Evolutionary conservation across 2,329 filamentous ascomycete genomes (phyloP), one percentile per base, ranked within the genome.

Genomic region (Xylaria sp.): DNA sequence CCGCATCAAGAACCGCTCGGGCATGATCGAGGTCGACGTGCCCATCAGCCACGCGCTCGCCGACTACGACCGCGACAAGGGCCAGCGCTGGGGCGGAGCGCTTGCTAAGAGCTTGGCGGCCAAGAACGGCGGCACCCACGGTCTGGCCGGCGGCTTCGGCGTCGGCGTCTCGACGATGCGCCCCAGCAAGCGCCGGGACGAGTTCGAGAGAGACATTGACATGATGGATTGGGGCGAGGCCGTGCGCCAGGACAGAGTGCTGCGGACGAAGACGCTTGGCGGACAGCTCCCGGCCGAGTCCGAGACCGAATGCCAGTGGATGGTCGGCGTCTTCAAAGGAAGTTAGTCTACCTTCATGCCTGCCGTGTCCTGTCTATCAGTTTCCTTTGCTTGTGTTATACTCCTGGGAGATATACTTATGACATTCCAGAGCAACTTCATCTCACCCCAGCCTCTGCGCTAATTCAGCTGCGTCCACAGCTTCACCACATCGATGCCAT

Each of bases 21-120:
- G 94, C 65, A 92, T 98, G 82, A 85, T 98, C 66, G 96, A 99
- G 82, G 86, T 98, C 62, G 96, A 99, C 79, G 87, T 98, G n/a
- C 93, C 94, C 4, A 85, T 98, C 75, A 89, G 90, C 83, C 90
- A 90, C 71, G 84, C 85, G 57, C 80, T 83, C 65, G 80, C 80
- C 69, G 91, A 93, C 77, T 98, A 97, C 84, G 94, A 98, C 82
- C 88, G 91, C 73, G 87, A 88, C 73, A 94, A 95, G 82, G 95
- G 94, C 57, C 83, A 96, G 61, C 87, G 89, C 73, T 98, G 94
- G 88, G 96, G 94, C 20, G 89, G 92, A 76, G 90, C 92, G 1
- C 83, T 98, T 72, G 85, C 89, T 63, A 85, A 88, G 67, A 89
- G 84, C 66, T 84, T 84, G 77, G 84, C 85, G 55, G 82, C 84